Base-by-base conservation (phyloP, 805 yeast species). In the Saturnispora quitensis region DNA sequence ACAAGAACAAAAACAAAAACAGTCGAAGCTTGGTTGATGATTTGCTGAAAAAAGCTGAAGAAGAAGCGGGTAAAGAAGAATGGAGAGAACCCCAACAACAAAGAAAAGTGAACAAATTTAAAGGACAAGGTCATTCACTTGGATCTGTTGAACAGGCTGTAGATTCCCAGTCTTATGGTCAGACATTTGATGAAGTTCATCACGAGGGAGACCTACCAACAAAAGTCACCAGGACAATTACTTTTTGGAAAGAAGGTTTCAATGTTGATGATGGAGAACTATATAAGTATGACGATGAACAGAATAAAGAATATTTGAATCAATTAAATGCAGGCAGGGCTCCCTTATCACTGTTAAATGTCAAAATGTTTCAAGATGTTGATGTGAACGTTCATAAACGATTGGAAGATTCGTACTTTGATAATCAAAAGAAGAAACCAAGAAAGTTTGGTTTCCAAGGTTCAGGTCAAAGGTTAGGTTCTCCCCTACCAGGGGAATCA, bases 221-320 rank as follows among this genome's bases (percentile, higher is more conserved):
- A 40, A 82, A 80, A 53, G 96, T 84, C 5, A 75, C 77, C 17
- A 77, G 98, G 62, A 86, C 86, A 43, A 84, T 93, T 55, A 88
- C 95, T 0, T 91, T 93, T 66, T 93, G 99, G 99, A 84, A 82
- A 59, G 91, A 93, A 62, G 99, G 99, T 1, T 93, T 93, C 69
- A 88, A 89, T 56, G 89, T 93, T 25, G 98, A 93, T 33, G 96
- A 90, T 47, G 98, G 98, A 2, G 79, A 80, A 24, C 74, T 93
- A 51, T 84, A 78, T 65, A 74, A 93, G 53, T 93, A 89, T 65
- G 97, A 91, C 62, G 98, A 93, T 65, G 96, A 96, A 5, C 81
- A 77, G n/a, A 93, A 91, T 65, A 82, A 82, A 46, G 77, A 75
- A 43, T 85, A 87, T 57, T 73, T 93, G 60, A 76, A 81, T 56